Evolutionary conservation across 2,329 filamentous ascomycete species (phyloP), one percentile per base, ranked within the genome.

Genomic region (Cercospora zeina): DNA sequence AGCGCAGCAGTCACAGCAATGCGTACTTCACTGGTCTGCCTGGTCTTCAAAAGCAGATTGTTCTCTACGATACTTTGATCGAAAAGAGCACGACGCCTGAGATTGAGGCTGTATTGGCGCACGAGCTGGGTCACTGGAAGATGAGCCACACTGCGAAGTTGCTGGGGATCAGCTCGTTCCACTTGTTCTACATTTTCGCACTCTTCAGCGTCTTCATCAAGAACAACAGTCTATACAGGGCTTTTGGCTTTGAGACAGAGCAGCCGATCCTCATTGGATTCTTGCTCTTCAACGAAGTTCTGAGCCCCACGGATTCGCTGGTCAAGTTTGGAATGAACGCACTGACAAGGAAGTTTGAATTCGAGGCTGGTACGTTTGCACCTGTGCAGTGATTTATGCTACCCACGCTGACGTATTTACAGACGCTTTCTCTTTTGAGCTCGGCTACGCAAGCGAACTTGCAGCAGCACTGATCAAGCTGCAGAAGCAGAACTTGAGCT

Each of bases 31-130:
- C 96, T 71, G 95, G 95, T 64, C 85, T 99, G 60, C 95, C 95
- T 45, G 99, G 93, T 93, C 97, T 97, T 85, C 97, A 97, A 85
- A 96, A 97, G 82, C 96, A 97, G 81, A 99, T 99, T 81, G 95
- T 99, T 73, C 96, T 99, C 74, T 99, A 96, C 76, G 95, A 99
- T 75, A 99, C 96, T 4, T 80, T 99, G 66, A 92, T 99, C 66
- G 93, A 97, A 78, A 96, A 97, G 85, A 95, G 89, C 76, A 87
- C 93, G 65, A 87, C 90, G 3, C 85, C 95, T 73, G 95, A 99
- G 78, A 93, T 99, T 42, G 91, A 96, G 62, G 93, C 95, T 68
- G 93, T 99, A 58, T 82, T 99, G 58, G 93, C 91, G 36, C 95
- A 99, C 76, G 95, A 99, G 78, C 85, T 99, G 53, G 95, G 95